Base-by-base conservation (phyloP, 768 basidiomycete genomes). In the Mycena filopes region DNA sequence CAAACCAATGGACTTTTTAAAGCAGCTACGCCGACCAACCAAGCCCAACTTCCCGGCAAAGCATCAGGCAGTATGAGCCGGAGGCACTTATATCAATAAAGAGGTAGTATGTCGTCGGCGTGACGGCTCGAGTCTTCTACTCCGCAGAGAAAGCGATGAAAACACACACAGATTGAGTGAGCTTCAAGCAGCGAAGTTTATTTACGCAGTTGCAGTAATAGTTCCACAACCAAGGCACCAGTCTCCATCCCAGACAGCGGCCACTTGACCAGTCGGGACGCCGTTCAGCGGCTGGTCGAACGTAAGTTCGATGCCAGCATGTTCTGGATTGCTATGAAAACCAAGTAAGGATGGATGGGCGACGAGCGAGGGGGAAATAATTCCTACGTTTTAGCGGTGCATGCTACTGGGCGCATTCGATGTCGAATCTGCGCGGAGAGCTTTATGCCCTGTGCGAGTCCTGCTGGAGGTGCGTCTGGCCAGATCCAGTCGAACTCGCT, bases 191-290 rank as follows among this genome's bases (percentile, higher is more conserved):
- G n/a, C n/a, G n/a, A n/a, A n/a, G n/a, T n/a, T n/a, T n/a, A n/a
- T n/a, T n/a, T n/a, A n/a, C n/a, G n/a, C n/a, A n/a, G 36, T 29
- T 7, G 53, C 21, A 16, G 58, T 51, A 51, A 98, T 95, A 8
- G 84, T 77, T 33, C 94, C 96, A 72, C 91, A 92, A 3, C 96
- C 96, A 31, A 97, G 80, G 76, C 94, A 96, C 89, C 90, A 91
- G 47, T 88, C 83, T 2, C 81, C 87, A 60, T 88, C 83, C 76
- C 89, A 98, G 2, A 97, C 68, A 0, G 86, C 89, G 8, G 89
- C 90, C 29, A 92, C 86, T 76, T 98, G 96, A 1, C 96, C 96
- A 0, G 89, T 86, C 0, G 93, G 83, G 18, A 95, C 87, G 8
- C 88, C 90, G 43, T 86, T 84, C 51, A 92, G 82, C 0, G 90